phyloP scores from a whole-genome alignment of 371 early-diverging fungal genomes.

The Syncephalastrum monosporum region DNA sequence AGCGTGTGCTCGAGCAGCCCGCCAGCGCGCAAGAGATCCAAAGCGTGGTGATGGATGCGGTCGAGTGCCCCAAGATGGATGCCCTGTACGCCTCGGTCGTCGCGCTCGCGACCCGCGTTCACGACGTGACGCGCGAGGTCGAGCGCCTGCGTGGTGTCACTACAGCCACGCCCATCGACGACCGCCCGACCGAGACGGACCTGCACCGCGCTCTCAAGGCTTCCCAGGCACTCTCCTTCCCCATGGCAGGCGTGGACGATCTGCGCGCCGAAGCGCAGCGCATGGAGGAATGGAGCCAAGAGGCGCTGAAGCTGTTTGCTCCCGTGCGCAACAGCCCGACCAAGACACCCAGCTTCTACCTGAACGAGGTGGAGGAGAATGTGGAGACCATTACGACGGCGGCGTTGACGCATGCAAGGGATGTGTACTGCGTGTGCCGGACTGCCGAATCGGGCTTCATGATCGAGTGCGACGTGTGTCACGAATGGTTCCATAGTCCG shows the following conservation, averaged over 20 bases:
- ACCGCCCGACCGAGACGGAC: slow-evolving; percentile 13
- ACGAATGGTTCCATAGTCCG: slow-evolving; percentile 76
- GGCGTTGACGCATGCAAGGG: slow-evolving; percentile 3
- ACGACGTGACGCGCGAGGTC: slow-evolving; percentile 9
- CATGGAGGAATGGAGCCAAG: slow-evolving; percentile 13
- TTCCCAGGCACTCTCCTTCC: slow-evolving; percentile 8
- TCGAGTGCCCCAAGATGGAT: slow-evolving; percentile 10
- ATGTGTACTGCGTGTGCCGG: slow-evolving; percentile 62
- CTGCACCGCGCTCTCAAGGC: slow-evolving; percentile 12
- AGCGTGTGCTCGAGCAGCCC: slow-evolving; percentile 37
- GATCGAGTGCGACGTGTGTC: slow-evolving; percentile 81
- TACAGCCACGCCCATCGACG: neutral
- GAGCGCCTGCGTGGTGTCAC: slow-evolving; percentile 4
- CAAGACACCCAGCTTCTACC: slow-evolving; percentile 7
- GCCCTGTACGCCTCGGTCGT: slow-evolving; percentile 9
- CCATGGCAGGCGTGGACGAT: slow-evolving; percentile 4
- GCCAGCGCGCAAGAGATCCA: slow-evolving; percentile 8
- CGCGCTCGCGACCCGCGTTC: slow-evolving; percentile 10
- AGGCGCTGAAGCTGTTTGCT: slow-evolving; percentile 9
- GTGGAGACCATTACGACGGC: slow-evolving; percentile 15
- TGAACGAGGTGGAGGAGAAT: slow-evolving; percentile 14
- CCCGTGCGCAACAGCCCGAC: slow-evolving; percentile 1
- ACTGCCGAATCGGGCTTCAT: slow-evolving; percentile 63
- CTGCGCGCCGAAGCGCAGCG: slow-evolving; percentile 8
- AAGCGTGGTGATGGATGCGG: slow-evolving; percentile 7